Evolutionary conservation across 1,284 basidiomycete species (phyloP), one percentile per base, ranked within the genome.

Genomic region (Coriolopsis trogii): DNA sequence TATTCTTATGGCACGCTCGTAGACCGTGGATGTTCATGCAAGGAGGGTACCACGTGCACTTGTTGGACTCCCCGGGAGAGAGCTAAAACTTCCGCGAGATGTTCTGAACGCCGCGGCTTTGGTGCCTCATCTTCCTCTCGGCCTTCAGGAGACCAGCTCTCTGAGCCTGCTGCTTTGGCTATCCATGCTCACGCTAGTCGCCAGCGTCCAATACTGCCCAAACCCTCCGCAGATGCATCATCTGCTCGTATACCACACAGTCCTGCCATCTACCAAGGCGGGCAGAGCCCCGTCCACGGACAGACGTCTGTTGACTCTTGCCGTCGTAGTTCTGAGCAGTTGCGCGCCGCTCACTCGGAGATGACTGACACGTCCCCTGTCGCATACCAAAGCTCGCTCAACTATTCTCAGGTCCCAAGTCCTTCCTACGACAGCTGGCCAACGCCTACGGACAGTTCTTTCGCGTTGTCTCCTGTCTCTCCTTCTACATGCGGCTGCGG

Each of bases 231-330:
- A 70, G 58, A 61, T 66, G 47, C 76, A 69, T 63, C 62, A 3
- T 57, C 64, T 8, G 57, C 63, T 9, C 61, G 61, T 4, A 52
- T 60, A 25, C 46, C 49, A 36, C 63, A 63, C 43, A 56, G 56
- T 46, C 52, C 64, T 31, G 61, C 59, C 33, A 30, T 29, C 45
- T 40, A 53, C 38, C 45, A 40, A 38, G 34, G 36, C 6, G 10
- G 37, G 6, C 62, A 61, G 15, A 49, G 48, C 61, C 77, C 78
- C 58, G 67, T 67, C 31, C 76, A 79, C 61, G 76, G 78, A 30
- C 66, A 63, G 46, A 66, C 69, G 46, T 70, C 72, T 46, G 85
- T 73, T 63, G 84, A 81, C 46, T 87, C 86, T 0, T 88, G 87
- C 53, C 76, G 78, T 21, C 76, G 83, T 24, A 81, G 82, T 16